Base-by-base conservation (phyloP, 176 grass and related monocot genomes). In the Canna indica region DNA sequence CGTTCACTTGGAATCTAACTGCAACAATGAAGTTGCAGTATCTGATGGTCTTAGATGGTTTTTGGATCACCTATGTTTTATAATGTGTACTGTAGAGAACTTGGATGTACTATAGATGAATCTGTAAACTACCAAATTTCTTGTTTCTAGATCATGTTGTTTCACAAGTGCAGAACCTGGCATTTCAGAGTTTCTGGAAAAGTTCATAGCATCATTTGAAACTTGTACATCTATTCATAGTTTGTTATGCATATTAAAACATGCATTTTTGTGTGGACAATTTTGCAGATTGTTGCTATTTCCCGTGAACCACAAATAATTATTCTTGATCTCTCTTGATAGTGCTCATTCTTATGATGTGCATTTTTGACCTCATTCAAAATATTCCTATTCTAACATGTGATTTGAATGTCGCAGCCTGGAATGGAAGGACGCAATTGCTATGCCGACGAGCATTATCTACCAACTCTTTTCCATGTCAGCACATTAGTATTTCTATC, bases 361-460 rank as follows among this genome's bases (percentile, higher is more conserved):
- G 29, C 76, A 53, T 75, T 5, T 8, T 46, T 75, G 45, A 41
- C 50, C 38, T 26, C 54, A 74, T 68, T 58, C n/a, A 17, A 48
- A 66, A 24, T 38, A 18, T 10, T 66, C 11, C 5, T 22, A n/a
- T 54, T 6, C 33, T 27, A 22, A 29, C 16, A 62, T 71, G 33
- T 77, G 3, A 28, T 76, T 57, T 76, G 1, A 45, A 52, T 84
- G 47, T 42, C 15, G 41, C 83, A 96, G 94, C 94, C 94, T 80
- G 90, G 80, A 47, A 69, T 57, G 64, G 90, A 90, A 47, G 78
- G 84, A 67, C 86, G 86, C 47, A 93, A 99, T 75, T 99, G 94
- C 65, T 91, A 91, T 86, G 84, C 94, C 75, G 94, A 99, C 42
- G 94, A 99, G 78, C 94, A 99, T 99, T 99, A 93, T 81, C 84